Conservation (phyloP, 352 stramenopile genomes). For the Pythium inflatum region DNA sequence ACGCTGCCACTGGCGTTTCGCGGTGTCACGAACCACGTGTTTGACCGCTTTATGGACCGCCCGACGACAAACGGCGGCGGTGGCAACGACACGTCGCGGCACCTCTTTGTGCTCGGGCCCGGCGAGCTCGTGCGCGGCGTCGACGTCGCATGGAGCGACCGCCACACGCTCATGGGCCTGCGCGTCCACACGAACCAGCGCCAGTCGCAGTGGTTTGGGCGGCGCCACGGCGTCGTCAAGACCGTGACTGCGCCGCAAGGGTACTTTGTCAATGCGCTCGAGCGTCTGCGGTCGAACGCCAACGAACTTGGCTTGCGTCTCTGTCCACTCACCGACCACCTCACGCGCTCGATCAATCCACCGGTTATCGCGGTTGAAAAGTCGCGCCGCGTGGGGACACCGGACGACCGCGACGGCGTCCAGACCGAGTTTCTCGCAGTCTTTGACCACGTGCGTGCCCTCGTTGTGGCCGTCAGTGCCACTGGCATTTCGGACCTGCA, state of each 20-base stretch:
- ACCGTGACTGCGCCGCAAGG: constrained; percentile 33
- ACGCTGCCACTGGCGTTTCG: constrained; percentile 5
- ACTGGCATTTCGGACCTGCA: constrained; percentile 32
- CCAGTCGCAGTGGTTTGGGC: constrained; percentile 41
- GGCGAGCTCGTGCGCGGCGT: constrained; percentile 32
- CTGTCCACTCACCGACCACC: constrained; percentile 28
- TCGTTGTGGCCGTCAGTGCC: constrained; percentile 29
- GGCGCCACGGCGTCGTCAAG: constrained; percentile 31
- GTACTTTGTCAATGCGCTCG: constrained; percentile 35
- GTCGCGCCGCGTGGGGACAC: constrained; percentile 6
- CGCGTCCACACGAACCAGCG: constrained; percentile 42
- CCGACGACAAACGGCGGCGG: background rate
- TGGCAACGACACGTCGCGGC: constrained; percentile 18
- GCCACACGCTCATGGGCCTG: constrained; percentile 20
- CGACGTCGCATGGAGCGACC: constrained; percentile 27
- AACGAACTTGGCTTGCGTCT: constrained; percentile 27
- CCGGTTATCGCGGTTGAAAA: constrained; percentile 9
- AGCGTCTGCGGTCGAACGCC: background rate
- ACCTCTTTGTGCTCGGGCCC: constrained; percentile 32
- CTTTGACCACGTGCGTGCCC: constrained; percentile 29
- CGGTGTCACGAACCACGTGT: constrained; percentile 22
- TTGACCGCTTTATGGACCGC: constrained; percentile 30
- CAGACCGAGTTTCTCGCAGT: constrained; percentile 36
- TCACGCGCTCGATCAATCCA: constrained; percentile 8
- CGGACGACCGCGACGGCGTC: constrained; percentile 11